Base-by-base conservation (phyloP, 108 stramenopile genomes). In the Ochromonas danica region DNA sequence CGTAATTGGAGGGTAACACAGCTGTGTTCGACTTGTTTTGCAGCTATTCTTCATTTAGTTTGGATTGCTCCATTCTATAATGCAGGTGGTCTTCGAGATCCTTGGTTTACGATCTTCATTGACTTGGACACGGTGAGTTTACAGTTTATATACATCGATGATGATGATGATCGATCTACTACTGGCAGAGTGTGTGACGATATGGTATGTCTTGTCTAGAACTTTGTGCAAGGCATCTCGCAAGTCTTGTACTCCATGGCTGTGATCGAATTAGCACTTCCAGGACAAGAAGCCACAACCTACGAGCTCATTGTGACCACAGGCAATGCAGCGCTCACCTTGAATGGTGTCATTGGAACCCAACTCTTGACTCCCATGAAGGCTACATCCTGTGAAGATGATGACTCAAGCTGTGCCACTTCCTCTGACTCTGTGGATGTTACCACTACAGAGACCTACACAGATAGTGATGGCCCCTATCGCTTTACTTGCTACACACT, bases 31-130 rank as follows among this genome's bases (percentile, higher is more conserved):
- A 67, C 63, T 6, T 3, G 3, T 6, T 31, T 67, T 28, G 31
- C 63, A 14, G 63, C 63, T 31, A 35, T 67, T 36, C 30, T 67
- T 67, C 14, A 36, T 14, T 33, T 67, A 10, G 31, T 67, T 31
- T 67, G 63, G 63, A 67, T 67, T 67, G 27, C 63, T 67, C 14
- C 63, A 28, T 67, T 67, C 31, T 67, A 33, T 6, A 33, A 67
- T 67, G 63, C 6, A 31, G 63, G 63, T 67, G 63, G 63, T 14
- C 3, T 25, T 67, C 27, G 6, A 36, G 63, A 67, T 67, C 33
- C 33, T 67, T 67, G 63, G 63, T 67, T 67, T 36, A 67, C 63
- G 30, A 67, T 67, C 25, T 67, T 67, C 63, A 67, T 67, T 36
- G 63, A 67, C 25, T 67, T 67, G 63, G 63, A 67, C 25, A n/a